phyloP scores from a whole-genome alignment of 129 eudicot species.

The Flaveria brownii region DNA sequence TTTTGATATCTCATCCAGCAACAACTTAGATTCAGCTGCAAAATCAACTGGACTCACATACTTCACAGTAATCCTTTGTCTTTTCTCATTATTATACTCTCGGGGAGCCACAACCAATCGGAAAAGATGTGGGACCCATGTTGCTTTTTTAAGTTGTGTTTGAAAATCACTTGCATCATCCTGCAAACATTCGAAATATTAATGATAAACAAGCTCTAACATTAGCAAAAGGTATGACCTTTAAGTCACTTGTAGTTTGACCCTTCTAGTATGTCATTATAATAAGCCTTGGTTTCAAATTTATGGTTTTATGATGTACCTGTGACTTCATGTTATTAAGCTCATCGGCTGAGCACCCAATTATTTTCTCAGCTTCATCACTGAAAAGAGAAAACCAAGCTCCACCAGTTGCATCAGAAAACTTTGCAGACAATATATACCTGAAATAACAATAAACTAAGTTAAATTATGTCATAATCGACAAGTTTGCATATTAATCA shows the following conservation, averaged over 20 bases:
- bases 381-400: conserved; percentile 74
- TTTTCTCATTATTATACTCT: conserved; percentile 74
- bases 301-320: conserved; percentile 32
- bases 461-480: not conserved
- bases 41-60: conserved; percentile 67
- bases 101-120: conserved; percentile 67
- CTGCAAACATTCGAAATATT: conserved; percentile 26
- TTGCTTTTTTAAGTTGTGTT: conserved; percentile 61
- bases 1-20: conserved; percentile 65
- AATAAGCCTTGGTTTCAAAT: no score
- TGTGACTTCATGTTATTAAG: conserved; percentile 63
- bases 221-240: not conserved
- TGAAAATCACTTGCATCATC: conserved; percentile 53
- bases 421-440: conserved; percentile 64
- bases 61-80: conserved; percentile 72
- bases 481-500: not conserved
- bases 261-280: not conserved
- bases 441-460: conserved; percentile 34
- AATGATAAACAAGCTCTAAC: not conserved
- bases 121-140: conserved; percentile 70
- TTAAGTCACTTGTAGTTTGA: not conserved
- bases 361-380: conserved; percentile 69
- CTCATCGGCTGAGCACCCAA: conserved; percentile 88
- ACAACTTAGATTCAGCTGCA: conserved; percentile 69
- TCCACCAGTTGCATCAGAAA: conserved; percentile 74